These are phyloP conservation scores for Phylloporus sp. DNA, from an alignment of 768 basidiomycete genomes.

Conservation along the genomic window DNA sequence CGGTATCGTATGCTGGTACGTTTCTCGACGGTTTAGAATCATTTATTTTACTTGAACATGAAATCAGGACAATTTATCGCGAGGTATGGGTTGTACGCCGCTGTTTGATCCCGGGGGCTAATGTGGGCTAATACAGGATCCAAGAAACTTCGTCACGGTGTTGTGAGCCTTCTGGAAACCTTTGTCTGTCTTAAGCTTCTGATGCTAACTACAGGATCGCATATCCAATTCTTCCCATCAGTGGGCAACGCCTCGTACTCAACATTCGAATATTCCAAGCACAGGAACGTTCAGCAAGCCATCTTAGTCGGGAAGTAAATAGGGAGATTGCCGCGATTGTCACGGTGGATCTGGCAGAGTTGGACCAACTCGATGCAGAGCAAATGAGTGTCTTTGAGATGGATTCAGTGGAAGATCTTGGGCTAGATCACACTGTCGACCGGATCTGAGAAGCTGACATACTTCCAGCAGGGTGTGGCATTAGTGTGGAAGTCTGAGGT, in stretches of 20 bases:
- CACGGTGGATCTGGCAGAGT: background rate
- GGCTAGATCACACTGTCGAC: too few relatives aligned
- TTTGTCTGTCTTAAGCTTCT: too few relatives aligned
- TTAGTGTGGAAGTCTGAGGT: too few relatives aligned
- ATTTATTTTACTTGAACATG: background rate
- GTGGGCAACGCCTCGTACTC: conserved; percentile 2
- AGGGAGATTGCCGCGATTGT: background rate
- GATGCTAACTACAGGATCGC: background rate
- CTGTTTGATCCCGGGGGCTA: too few relatives aligned
- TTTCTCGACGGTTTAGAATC: background rate
- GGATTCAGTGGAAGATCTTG: too few relatives aligned
- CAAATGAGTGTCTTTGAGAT: too few relatives aligned
- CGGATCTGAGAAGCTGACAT: too few relatives aligned
- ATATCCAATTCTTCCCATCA: background rate
- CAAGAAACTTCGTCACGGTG: background rate
- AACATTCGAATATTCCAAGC: background rate
- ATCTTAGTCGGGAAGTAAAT: background rate
- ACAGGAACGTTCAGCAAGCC: background rate
- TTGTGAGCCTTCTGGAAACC: too few relatives aligned
- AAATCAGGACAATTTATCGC: conserved; percentile 7
- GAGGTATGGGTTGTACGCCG: too few relatives aligned
- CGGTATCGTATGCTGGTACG: conserved; percentile 15
- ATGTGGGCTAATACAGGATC: background rate
- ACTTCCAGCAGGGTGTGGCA: too few relatives aligned
- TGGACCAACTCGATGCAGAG: background rate